Conservation (phyloP, 371 early-diverging fungal species). For the Lichtheimia hyalospora region DNA sequence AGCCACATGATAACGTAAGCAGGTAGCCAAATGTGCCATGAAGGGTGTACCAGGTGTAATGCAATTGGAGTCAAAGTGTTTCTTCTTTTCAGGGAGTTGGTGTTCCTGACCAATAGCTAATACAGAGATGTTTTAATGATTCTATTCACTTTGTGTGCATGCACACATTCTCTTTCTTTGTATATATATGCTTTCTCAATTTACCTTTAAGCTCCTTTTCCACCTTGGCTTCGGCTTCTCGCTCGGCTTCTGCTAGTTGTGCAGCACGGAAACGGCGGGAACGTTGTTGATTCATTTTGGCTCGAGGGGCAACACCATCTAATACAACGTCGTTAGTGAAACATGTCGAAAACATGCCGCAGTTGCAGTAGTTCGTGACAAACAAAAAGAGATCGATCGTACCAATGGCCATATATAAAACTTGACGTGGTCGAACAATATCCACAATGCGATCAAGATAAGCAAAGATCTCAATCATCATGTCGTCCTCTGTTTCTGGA, state of each 20-base stretch:
- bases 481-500: conserved; percentile 91
- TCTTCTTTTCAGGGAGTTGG: conserved; percentile 57
- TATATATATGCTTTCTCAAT: background rate
- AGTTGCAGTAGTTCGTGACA: too few species aligned
- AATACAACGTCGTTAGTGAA: conserved; percentile 7
- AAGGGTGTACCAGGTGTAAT: conserved; percentile 99
- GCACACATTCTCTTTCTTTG: too few species aligned
- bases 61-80: conserved; percentile 95
- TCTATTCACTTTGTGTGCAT: too few species aligned
- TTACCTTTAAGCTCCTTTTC: conserved; percentile 51
- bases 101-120: conserved; percentile 52
- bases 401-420: conserved; percentile 97
- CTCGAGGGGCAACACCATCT: conserved; percentile 99
- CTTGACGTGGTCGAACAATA: conserved; percentile 90
- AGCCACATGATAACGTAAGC: conserved; percentile 89
- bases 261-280: conserved; percentile 97
- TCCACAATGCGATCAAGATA: conserved; percentile 94
- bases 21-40: conserved; percentile 91
- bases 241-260: conserved; percentile 77
- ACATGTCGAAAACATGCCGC: too few species aligned
- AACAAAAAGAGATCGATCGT: conserved; percentile 10
- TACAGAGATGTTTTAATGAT: background rate
- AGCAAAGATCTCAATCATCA: conserved; percentile 92
- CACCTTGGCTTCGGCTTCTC: conserved; percentile 71
- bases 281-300: conserved; percentile 99